Evolutionary conservation across 495 filamentous ascomycete genomes (phyloP).

Genomic region (Xylona heveae): DNA sequence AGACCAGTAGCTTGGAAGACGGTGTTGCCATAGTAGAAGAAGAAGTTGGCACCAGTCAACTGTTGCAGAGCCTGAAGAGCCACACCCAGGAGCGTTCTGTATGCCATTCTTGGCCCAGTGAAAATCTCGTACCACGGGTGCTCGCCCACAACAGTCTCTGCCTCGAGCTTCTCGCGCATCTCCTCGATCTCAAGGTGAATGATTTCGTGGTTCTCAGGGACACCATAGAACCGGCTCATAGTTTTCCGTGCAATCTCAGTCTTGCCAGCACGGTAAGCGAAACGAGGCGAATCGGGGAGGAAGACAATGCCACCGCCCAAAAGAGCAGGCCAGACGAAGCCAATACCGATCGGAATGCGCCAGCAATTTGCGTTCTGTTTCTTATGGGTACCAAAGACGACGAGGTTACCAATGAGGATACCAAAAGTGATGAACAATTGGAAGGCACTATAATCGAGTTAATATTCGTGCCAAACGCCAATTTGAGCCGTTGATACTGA

Average conservation of each 20-base stretch:
- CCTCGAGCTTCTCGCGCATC: slow-evolving; percentile 8
- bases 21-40: slow-evolving; percentile 64
- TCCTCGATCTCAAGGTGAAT: neutral
- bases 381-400: slow-evolving; percentile 17
- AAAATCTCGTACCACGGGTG: slow-evolving; percentile 9
- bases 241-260: neutral
- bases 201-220: neutral
- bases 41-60: slow-evolving; percentile 29
- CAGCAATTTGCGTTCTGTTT: neutral
- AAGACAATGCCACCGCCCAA: slow-evolving; percentile 2
- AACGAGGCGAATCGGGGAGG: slow-evolving; percentile 2
- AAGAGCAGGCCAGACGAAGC: slow-evolving; percentile 1
- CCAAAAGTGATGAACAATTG: slow-evolving; percentile 21
- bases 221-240: neutral
- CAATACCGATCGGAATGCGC: slow-evolving; percentile 4
- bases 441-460: slow-evolving; percentile 7
- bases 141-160: slow-evolving; percentile 5
- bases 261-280: slow-evolving; percentile 1
- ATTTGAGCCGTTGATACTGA: neutral
- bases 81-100: slow-evolving; percentile 9
- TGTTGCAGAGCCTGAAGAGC: slow-evolving; percentile 11
- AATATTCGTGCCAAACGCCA: neutral
- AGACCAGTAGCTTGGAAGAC: slow-evolving; percentile 52
- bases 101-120: slow-evolving; percentile 10
- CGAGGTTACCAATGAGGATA: slow-evolving; percentile 15